Percentiles rank a stretch among this genome's conserved stretches.
Evolutionary conservation across 2,329 filamentous ascomycete species (phyloP).

Genomic region (Aspergillus glaucus): DNA sequence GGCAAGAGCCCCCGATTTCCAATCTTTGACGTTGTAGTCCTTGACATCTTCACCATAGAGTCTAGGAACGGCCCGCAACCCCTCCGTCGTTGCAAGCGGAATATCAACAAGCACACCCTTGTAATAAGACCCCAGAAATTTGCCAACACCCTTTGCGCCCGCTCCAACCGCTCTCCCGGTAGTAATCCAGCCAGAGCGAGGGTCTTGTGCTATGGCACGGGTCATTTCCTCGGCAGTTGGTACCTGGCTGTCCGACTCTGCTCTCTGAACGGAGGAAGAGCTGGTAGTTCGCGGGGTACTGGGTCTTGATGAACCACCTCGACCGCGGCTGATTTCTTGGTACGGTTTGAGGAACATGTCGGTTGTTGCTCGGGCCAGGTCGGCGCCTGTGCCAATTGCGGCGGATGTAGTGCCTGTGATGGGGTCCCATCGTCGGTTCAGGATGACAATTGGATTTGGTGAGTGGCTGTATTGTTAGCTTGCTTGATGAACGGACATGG

Average conservation of each 20-base stretch:
- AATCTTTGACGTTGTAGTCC: slow-evolving; percentile 28
- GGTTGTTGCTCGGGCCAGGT: slow-evolving; percentile 18
- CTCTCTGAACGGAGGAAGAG: background rate
- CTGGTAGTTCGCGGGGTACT: background rate
- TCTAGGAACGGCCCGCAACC: slow-evolving; percentile 27
- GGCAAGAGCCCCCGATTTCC: slow-evolving; percentile 25
- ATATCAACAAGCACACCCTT: slow-evolving; percentile 33
- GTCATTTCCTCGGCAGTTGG: background rate
- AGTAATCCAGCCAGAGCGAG: slow-evolving; percentile 1
- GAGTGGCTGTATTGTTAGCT: slow-evolving; percentile 13
- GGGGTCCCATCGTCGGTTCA: slow-evolving; percentile 31
- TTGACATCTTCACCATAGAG: slow-evolving; percentile 33
- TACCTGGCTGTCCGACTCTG: background rate
- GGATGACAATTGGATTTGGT: slow-evolving; percentile 24
- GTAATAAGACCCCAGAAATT: slow-evolving; percentile 18
- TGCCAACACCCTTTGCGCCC: slow-evolving; percentile 18
- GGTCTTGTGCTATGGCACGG: background rate
- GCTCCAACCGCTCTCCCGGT: slow-evolving; percentile 8
- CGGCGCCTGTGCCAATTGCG: slow-evolving; percentile 17
- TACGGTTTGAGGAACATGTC: slow-evolving; percentile 25
- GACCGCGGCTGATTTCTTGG: slow-evolving; percentile 16
- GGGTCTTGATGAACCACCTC: background rate
- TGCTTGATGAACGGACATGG: background rate
- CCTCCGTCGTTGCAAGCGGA: slow-evolving; percentile 31
- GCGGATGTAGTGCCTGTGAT: slow-evolving; percentile 23